Base-by-base conservation (phyloP, 306 rosid genomes). In the Trifolium subterraneum region DNA sequence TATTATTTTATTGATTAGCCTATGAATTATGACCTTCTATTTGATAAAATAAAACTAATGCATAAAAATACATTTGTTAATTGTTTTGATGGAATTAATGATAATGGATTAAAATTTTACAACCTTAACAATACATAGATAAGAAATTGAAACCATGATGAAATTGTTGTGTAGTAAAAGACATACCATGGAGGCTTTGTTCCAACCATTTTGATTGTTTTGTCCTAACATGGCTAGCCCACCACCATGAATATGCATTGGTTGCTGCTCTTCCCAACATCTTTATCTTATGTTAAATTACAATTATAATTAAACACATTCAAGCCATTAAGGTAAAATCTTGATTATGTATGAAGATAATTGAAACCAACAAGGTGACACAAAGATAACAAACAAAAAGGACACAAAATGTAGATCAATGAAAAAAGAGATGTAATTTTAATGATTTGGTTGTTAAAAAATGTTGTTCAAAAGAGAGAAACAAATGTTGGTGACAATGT, bases 201-300 rank as follows among this genome's bases (percentile, higher is more conserved):
- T 95, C 98, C 64, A 95, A 86, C 99, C 99, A 95, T 86, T 88
- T 95, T n/a, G 99, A 90, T 79, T 95, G 99, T 73, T 95, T 95
- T 66, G 99, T 92, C 84, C 99, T 86, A 64, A 95, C 71, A 84
- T 92, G 99, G 84, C 98, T 95, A 7, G 89, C 98, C 99, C 99
- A 95, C 99, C 99, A 95, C 97, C 98, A 95, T 73, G 99, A 86
- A 84, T 87, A 92, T 35, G 99, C 97, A 76, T 87, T 92, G 78
- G 90, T 88, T 72, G 98, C 98, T 68, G 96, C 99, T 82, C 99
- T 92, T 31, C 90, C 87, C 85, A 95, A 90, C 98, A 92, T 92
- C 39, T 75, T 84, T 76, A 42, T 75, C 47, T 73, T 71, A 47
- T 51, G 13, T 36, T 58, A 66, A 35, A 35, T 29, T 44, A 70